Conservation (phyloP, 768 basidiomycete genomes). For the Russula compacta region DNA sequence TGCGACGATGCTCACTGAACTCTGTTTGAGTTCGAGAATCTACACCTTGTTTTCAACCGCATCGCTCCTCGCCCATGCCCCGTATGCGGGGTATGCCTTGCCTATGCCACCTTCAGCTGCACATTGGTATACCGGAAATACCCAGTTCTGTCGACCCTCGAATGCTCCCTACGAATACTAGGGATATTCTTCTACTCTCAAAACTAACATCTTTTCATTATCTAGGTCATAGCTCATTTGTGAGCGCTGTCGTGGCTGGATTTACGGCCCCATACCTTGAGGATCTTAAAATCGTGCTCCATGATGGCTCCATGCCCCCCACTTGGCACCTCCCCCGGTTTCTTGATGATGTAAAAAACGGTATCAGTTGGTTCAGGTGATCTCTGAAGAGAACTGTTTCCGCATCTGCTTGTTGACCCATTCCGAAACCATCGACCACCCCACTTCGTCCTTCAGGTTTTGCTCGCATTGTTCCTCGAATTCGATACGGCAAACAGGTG, state of each 20-base stretch:
- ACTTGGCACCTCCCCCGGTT: background rate
- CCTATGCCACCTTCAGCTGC: background rate
- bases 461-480: background rate
- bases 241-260: background rate
- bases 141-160: background rate
- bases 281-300: background rate
- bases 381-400: too few species aligned
- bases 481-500: background rate
- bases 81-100: background rate
- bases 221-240: background rate
- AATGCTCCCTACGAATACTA: background rate
- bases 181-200: background rate
- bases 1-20: background rate
- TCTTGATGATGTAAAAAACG: background rate
- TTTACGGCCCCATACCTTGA: background rate
- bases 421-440: background rate
- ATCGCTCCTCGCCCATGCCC: too few species aligned
- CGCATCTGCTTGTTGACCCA: too few species aligned
- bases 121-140: background rate
- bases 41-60: too few species aligned
- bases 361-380: background rate
- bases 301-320: background rate
- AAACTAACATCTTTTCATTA: background rate
- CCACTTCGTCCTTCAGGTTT: background rate
- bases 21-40: background rate